Conservation (phyloP, 805 yeast genomes). For the Hanseniaspora thailandica region DNA sequence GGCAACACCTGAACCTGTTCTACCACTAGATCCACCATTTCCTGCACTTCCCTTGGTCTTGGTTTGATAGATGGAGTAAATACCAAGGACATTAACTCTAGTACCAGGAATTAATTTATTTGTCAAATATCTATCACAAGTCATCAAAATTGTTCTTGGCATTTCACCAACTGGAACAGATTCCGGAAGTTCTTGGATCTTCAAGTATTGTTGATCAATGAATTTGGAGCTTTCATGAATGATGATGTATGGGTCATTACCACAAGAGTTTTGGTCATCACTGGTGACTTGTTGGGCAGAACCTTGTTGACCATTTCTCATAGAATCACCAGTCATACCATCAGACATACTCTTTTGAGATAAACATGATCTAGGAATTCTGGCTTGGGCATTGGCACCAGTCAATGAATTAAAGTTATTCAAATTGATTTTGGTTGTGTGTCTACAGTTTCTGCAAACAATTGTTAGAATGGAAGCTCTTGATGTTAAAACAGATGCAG, state of each 20-base stretch:
- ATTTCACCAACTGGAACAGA: slow-evolving; percentile 98
- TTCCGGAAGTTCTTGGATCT: slow-evolving; percentile 94
- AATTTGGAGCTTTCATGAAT: slow-evolving; percentile 90
- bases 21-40: slow-evolving; percentile 30
- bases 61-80: slow-evolving; percentile 80
- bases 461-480: slow-evolving; percentile 75
- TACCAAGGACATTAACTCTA: slow-evolving; percentile 81
- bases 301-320: slow-evolving; percentile 12
- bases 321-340: slow-evolving; percentile 11
- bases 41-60: slow-evolving; percentile 34
- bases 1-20: slow-evolving; percentile 43
- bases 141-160: slow-evolving; percentile 84
- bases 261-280: slow-evolving; percentile 42
- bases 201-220: slow-evolving; percentile 87
- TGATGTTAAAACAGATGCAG: slow-evolving; percentile 78
- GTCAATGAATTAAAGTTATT: slow-evolving; percentile 29
- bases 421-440: slow-evolving; percentile 48
- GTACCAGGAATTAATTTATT: slow-evolving; percentile 92
- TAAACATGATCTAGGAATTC: slow-evolving; percentile 27
- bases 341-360: slow-evolving; percentile 20
- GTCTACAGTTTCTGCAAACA: slow-evolving; percentile 80
- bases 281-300: slow-evolving; percentile 20
- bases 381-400: slow-evolving; percentile 22
- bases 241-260: slow-evolving; percentile 82
- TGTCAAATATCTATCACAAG: slow-evolving; percentile 80